A percentile compares a stretch with the other conserved stretches of the same genome.
These are phyloP conservation scores for Colletotrichum limetticola DNA, from an alignment of 2,329 filamentous ascomycete species.

Conservation along the genomic window DNA sequence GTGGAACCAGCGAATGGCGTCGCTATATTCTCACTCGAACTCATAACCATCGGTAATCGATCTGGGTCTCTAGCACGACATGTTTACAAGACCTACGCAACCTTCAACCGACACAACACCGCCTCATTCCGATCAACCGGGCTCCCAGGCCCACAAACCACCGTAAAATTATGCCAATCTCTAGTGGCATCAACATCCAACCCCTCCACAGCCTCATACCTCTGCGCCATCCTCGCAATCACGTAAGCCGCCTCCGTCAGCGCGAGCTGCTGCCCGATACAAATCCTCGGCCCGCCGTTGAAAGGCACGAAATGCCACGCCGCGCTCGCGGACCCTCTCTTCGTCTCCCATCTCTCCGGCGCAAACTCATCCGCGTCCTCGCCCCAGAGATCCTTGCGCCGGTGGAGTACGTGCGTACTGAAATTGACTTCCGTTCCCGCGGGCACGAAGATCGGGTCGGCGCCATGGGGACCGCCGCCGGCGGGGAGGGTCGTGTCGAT, in stretches of 20 bases:
- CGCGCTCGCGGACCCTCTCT: slow-evolving; percentile 30
- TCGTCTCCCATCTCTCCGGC: slow-evolving; percentile 50
- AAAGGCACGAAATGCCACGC: slow-evolving; percentile 50
- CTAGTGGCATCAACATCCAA: slow-evolving; percentile 13
- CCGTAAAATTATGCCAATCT: slow-evolving; percentile 25
- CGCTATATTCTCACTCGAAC: no score
- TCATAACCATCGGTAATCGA: no score
- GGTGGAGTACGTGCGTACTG: slow-evolving; percentile 44
- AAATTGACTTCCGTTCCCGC: slow-evolving; percentile 43
- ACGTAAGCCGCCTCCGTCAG: slow-evolving; percentile 41
- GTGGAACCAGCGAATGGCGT: no score
- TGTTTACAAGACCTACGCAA: background rate
- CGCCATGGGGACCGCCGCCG: slow-evolving; percentile 49
- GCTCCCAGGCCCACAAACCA: slow-evolving; percentile 22
- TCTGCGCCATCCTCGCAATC: slow-evolving; percentile 38
- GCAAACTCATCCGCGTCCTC: slow-evolving; percentile 47
- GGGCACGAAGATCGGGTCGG: slow-evolving; percentile 43
- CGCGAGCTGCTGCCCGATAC: slow-evolving; percentile 48
- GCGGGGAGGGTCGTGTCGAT: slow-evolving; percentile 46
- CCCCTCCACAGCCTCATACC: slow-evolving; percentile 35
- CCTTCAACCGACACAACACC: slow-evolving; percentile 15
- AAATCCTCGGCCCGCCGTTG: slow-evolving; percentile 49
- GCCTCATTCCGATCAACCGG: slow-evolving; percentile 23
- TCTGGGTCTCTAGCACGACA: no score
- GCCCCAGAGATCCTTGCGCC: slow-evolving; percentile 48